These are phyloP conservation scores for Umbelopsis sp. DNA, from an alignment of 192 early-diverging fungal species.

Conservation along the genomic window DNA sequence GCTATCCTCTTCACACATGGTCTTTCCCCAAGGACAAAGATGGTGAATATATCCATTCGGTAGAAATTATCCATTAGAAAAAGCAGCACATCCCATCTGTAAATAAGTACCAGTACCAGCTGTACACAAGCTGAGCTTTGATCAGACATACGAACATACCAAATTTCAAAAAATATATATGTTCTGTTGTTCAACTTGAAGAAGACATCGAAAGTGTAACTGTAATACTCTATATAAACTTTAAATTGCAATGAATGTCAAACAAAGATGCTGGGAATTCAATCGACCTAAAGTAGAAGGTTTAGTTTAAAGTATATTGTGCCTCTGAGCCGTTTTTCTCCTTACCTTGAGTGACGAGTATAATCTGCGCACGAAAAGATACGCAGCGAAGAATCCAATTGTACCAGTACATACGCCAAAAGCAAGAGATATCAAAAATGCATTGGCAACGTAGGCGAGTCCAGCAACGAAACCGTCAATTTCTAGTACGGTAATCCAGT, in stretches of 20 bases:
- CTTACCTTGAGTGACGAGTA: conserved; percentile 79
- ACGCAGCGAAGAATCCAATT: conserved; percentile 73
- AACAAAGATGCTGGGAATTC: not conserved
- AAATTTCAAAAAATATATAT: not conserved
- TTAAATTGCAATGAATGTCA: not conserved
- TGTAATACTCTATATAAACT: not conserved
- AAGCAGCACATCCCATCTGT: not conserved
- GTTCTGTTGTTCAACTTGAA: not conserved
- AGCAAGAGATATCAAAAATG: conserved; percentile 64
- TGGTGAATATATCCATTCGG: not conserved
- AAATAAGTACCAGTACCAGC: too few relatives aligned
- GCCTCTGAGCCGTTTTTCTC: not conserved
- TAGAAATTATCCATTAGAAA: not conserved
- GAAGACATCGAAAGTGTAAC: not conserved
- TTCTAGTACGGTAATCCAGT: conserved; percentile 68
- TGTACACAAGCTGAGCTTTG: too few relatives aligned
- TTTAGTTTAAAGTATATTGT: not conserved
- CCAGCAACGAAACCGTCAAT: conserved; percentile 67
- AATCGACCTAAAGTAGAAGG: not conserved
- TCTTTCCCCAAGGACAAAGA: not conserved
- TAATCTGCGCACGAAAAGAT: conserved; percentile 72
- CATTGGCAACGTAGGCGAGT: conserved; percentile 75
- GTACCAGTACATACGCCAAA: conserved; percentile 77
- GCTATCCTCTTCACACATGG: not conserved
- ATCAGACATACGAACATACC: not conserved